Conservation (phyloP, 192 early-diverging fungal genomes). For the Irineochytrium annulatum region DNA sequence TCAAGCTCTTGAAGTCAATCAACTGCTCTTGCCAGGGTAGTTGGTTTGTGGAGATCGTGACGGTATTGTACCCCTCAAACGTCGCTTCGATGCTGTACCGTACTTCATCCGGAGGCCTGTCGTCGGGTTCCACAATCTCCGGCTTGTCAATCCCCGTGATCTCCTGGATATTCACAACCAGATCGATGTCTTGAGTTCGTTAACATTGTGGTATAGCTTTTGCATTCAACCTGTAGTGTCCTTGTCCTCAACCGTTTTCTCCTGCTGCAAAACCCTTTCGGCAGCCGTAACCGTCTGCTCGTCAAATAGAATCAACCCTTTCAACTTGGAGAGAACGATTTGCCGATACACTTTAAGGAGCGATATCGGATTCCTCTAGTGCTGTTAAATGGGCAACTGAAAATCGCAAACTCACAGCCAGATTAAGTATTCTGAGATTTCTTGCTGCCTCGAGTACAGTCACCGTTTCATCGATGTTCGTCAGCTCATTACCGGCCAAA, state of each 20-base stretch:
- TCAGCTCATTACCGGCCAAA: constrained; percentile 25
- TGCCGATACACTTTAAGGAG: constrained; percentile 17
- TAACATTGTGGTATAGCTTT: neutral
- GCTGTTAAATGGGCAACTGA: neutral
- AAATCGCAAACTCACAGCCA: constrained; percentile 21
- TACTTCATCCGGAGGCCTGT: constrained; percentile 18
- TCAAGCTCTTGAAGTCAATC: neutral
- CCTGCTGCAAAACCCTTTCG: constrained; percentile 3
- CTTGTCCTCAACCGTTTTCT: neutral
- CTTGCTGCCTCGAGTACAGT: constrained; percentile 9
- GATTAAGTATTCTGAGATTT: constrained; percentile 23
- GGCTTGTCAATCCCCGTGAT: constrained; percentile 14
- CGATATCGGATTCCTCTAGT: constrained; percentile 17
- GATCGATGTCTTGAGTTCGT: constrained; percentile 3
- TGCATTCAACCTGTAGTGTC: neutral
- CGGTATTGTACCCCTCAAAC: neutral
- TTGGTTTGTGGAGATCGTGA: neutral
- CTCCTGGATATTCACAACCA: constrained; percentile 14
- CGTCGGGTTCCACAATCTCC: neutral
- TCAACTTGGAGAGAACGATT: constrained; percentile 9
- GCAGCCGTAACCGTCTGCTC: constrained; percentile 10
- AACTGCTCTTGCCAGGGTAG: constrained; percentile 12
- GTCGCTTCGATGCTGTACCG: constrained; percentile 5
- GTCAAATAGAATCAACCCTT: constrained; percentile 11
- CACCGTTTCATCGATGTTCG: constrained; percentile 14